phyloP scores from a whole-genome alignment of 2,329 filamentous ascomycete species.

The Penicillium griseofulvum region DNA sequence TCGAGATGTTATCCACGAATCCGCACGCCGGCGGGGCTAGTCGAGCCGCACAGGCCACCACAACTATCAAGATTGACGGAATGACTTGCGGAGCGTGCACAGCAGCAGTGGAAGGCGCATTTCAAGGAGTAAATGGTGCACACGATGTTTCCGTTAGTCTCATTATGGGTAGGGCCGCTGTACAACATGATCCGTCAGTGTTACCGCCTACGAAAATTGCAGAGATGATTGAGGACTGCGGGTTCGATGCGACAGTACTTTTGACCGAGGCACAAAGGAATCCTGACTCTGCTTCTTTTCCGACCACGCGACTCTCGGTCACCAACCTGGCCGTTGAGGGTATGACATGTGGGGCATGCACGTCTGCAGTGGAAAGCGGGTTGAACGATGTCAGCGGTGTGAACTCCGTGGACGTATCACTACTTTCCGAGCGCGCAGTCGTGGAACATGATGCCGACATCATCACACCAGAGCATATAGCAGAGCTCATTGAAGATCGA shows the following conservation, averaged over 20 bases:
- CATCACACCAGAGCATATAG: conserved; percentile 54
- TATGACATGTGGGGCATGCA: conserved; percentile 91
- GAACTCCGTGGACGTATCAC: conserved; percentile 74
- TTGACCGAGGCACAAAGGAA: conserved; percentile 63
- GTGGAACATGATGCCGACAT: conserved; percentile 69
- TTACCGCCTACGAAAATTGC: conserved; percentile 73
- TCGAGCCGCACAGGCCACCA: conserved; percentile 70
- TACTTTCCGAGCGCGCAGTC: conserved; percentile 81
- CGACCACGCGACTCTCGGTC: conserved; percentile 48
- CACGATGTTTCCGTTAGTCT: conserved; percentile 87
- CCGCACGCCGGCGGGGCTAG: conserved; percentile 15
- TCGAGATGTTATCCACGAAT: conserved; percentile 18
- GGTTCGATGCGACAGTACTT: conserved; percentile 89
- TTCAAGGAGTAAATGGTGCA: conserved; percentile 76
- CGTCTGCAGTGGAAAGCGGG: conserved; percentile 76
- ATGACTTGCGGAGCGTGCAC: conserved; percentile 91
- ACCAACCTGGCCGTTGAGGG: conserved; percentile 78
- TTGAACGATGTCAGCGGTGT: conserved; percentile 74
- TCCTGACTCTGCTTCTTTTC: conserved; percentile 30
- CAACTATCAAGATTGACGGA: conserved; percentile 84
- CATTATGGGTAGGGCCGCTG: conserved; percentile 92
- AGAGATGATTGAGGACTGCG: conserved; percentile 86
- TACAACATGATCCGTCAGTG: conserved; percentile 77
- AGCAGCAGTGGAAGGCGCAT: conserved; percentile 88
- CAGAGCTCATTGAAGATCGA: conserved; percentile 62